These are phyloP conservation scores for Trametes villosa DNA, from an alignment of 768 basidiomycete species.

Conservation along the genomic window DNA sequence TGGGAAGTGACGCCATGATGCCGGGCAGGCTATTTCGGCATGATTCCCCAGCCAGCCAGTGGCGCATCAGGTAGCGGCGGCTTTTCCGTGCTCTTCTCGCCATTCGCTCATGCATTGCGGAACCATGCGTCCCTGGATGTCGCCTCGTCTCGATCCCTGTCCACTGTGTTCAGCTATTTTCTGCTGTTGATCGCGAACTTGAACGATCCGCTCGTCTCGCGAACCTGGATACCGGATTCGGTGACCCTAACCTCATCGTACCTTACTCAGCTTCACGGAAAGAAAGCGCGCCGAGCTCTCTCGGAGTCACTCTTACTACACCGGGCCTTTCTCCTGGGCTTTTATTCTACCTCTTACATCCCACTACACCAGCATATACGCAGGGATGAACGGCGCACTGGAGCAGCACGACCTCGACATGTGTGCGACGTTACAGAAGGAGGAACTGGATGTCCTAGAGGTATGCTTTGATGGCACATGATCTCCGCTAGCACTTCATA, in stretches of 20 bases:
- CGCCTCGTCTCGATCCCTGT: not conserved
- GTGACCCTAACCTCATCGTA: not conserved
- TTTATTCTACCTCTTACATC: not conserved
- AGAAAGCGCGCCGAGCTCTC: not conserved
- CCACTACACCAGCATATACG: not conserved
- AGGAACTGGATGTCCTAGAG: constrained; percentile 68
- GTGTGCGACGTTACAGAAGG: constrained; percentile 44
- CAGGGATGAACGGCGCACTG: not conserved
- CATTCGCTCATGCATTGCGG: not conserved
- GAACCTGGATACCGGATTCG: not conserved
- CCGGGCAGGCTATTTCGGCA: constrained; percentile 6
- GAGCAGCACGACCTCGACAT: constrained; percentile 9
- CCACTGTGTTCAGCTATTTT: not conserved
- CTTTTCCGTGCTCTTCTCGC: not conserved
- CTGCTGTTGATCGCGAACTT: not conserved
- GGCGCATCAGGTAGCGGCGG: not conserved
- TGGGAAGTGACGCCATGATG: not conserved
- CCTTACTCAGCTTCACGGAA: constrained; percentile 2
- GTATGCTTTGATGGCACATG: constrained; percentile 37
- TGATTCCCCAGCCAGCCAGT: not conserved
- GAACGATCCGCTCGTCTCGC: not conserved
- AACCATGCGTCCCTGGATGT: too few species aligned
- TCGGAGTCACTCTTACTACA: not conserved
- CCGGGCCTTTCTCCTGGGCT: not conserved
- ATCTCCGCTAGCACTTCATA: not conserved